Base-by-base conservation (phyloP, 176 grass and related monocot genomes). In the Eleusine indica region DNA sequence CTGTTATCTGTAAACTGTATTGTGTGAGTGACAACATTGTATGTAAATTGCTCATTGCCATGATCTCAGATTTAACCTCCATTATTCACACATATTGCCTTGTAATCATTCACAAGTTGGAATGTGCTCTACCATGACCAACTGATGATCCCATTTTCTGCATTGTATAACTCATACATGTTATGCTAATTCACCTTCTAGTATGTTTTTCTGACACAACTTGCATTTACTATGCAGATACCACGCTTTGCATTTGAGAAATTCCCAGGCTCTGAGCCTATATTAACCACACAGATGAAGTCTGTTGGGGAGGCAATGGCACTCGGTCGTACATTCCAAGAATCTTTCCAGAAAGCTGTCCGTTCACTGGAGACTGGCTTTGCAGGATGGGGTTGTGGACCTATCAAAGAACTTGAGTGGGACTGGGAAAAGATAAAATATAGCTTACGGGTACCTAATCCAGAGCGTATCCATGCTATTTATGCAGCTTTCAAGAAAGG, bases 191-290 rank as follows among this genome's bases (percentile, higher is more conserved):
- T n/a, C 21, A 5, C 21, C 47, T 25, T 68, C 40, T 57, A 54
- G 41, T 78, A 1, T 70, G 58, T 13, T 71, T 71, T 70, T 58
- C 83, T 85, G 19, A 71, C 41, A 37, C 43, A 21, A 56, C 64
- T 76, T 91, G 41, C 75, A 66, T 83, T 73, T 83, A 51, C 38
- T 41, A 71, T 90, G 91, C 87, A 99, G 96, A 99, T 99, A 82
- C 96, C 96, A 66, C 89, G 93, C 49, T 99, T 99, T 94, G 91
- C 96, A n/a, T 99, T 99, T 79, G 96, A 99, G 88, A 99, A 99
- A 84, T 99, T 99, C 62, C 96, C 96, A 85, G 96, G 96, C 44
- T 96, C 93, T 57, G 87, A 99, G 61, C 96, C 96, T 79, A 81
- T 86, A 80, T 71, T 99, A 81, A 99, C 96, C 41, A 99, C 96